Base-by-base conservation (phyloP, 345 rosid species). In the Ceriops tagal region DNA sequence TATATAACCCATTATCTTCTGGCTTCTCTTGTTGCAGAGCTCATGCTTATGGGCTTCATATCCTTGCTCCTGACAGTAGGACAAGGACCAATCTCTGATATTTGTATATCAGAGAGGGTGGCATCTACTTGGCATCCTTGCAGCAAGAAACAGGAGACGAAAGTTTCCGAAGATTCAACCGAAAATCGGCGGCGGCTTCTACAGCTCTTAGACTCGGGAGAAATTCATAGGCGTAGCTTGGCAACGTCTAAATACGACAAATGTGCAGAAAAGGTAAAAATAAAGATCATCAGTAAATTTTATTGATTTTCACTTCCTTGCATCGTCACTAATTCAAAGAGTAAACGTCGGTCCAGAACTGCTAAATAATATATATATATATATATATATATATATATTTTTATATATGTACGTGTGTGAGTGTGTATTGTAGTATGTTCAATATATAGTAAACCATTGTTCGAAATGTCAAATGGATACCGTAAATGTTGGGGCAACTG, bases 121-220 rank as follows among this genome's bases (percentile, higher is more conserved):
- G 93, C 81, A 31, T 43, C 71, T 4, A 77, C 88, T 49, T 90
- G 96, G 96, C 96, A 81, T 80, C 96, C 96, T 21, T 90, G 96
- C 68, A 11, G 3, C 16, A 35, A 59, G n/a, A 1, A 69, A 0
- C 6, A 57, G 5, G 62, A 75, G 43, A 49, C 59, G 4, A 55
- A 34, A 19, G 8, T n/a, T 13, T 3, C 6, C 34, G 46, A 73
- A 26, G 74, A 73, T 53, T 30, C 75, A 34, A 22, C 63, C 9
- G 70, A 46, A 0, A 65, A 65, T 57, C 67, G 78, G 32, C 80
- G 96, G 28, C 77, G 76, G 34, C 76, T 89, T 71, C 79, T 89
- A 16, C 78, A 81, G 59, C 73, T 78, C 71, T 47, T 71, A 15
- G 82, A 73, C 61, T 60, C 73, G 49, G 73, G 62, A 21, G 67